These are phyloP conservation scores for Diplocarpon rosae DNA, from an alignment of 2,329 filamentous ascomycete genomes.

Conservation along the genomic window DNA sequence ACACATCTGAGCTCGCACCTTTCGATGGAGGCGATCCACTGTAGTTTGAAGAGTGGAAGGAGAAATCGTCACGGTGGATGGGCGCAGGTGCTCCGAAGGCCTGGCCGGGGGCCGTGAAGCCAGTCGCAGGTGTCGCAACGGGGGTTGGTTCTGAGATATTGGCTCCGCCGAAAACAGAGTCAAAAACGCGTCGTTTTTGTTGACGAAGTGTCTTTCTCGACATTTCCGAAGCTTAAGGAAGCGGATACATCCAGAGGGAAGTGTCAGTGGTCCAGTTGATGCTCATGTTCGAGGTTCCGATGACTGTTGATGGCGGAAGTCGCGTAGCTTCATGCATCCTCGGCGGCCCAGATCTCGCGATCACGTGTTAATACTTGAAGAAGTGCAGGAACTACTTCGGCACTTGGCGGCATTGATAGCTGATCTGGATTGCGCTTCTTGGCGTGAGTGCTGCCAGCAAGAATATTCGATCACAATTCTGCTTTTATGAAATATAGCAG, in stretches of 20 bases:
- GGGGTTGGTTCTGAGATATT: conserved; percentile 24
- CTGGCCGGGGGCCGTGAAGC: conserved; percentile 19
- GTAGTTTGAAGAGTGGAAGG: conserved; percentile 1
- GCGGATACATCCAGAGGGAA: neutral
- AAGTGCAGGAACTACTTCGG: too few species aligned
- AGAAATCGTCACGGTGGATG: neutral
- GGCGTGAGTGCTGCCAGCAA: too few species aligned
- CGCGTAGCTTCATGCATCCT: too few species aligned
- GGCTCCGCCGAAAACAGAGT: conserved; percentile 23
- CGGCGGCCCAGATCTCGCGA: too few species aligned
- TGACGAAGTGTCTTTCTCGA: conserved; percentile 5
- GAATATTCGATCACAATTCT: too few species aligned
- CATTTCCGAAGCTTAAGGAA: conserved; percentile 5
- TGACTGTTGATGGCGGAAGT: neutral
- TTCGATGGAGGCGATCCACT: conserved; percentile 2
- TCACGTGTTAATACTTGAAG: too few species aligned
- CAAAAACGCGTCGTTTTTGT: conserved; percentile 24
- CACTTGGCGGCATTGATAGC: too few species aligned
- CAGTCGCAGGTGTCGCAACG: conserved; percentile 17
- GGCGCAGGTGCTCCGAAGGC: conserved; percentile 17
- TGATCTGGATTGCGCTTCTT: too few species aligned
- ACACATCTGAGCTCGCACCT: conserved; percentile 2
- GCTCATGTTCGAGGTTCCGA: neutral
- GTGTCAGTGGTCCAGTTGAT: neutral
- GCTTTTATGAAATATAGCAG: too few species aligned